Conservation (phyloP, 1,284 basidiomycete genomes). For the Cystobasidium slooffiae region DNA sequence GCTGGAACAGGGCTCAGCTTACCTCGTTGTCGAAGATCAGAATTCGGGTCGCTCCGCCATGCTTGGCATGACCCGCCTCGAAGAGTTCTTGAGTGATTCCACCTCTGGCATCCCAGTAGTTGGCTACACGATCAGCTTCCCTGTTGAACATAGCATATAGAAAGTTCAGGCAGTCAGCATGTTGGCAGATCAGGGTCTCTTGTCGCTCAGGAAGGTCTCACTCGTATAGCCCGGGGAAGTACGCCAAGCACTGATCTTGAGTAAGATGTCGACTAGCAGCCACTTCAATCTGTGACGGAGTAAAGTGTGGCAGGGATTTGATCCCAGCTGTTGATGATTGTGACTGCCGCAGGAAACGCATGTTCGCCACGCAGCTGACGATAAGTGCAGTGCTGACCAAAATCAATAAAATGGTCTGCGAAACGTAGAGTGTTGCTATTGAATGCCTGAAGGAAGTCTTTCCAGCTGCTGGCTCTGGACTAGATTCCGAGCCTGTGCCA, state of each 20-base stretch:
- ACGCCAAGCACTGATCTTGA: constrained; percentile 51
- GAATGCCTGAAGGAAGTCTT: not conserved
- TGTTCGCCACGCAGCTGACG: not conserved
- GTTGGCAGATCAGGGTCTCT: not conserved
- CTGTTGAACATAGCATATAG: constrained; percentile 25
- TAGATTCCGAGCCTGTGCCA: not conserved
- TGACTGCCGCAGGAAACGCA: constrained; percentile 27
- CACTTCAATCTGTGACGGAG: constrained; percentile 29
- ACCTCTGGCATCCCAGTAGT: constrained; percentile 52
- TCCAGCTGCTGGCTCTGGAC: not conserved
- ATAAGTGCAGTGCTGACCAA: constrained; percentile 26
- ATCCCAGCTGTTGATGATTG: constrained; percentile 6
- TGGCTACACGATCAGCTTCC: constrained; percentile 55
- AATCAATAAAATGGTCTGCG: constrained; percentile 10
- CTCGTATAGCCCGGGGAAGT: constrained; percentile 54
- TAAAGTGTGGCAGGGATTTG: constrained; percentile 20
- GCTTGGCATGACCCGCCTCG: constrained; percentile 53
- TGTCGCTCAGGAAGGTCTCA: constrained; percentile 11
- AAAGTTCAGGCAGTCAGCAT: not conserved
- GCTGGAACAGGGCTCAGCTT: constrained; percentile 11
- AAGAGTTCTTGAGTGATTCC: constrained; percentile 54
- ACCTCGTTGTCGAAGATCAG: constrained; percentile 56
- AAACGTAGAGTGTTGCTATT: constrained; percentile 5
- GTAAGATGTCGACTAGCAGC: constrained; percentile 48
- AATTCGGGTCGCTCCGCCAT: constrained; percentile 53